Evolutionary conservation across 2,329 filamentous ascomycete species (phyloP), one percentile per base, ranked within the genome.

Genomic region (Purpureocillium lavendulum): DNA sequence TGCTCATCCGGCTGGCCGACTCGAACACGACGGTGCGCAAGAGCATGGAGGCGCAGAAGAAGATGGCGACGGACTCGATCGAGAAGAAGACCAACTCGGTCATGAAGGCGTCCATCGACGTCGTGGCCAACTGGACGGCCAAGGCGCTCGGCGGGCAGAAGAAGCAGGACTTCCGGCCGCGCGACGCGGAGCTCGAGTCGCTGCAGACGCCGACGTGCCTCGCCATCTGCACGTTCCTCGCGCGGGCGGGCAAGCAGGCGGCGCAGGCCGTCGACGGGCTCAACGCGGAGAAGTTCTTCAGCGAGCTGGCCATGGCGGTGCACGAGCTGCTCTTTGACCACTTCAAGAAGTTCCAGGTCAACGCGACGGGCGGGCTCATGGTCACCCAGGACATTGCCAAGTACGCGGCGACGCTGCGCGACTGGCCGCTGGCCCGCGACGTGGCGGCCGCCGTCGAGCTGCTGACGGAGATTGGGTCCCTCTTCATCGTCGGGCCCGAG

Each of bases 301-400:
- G 82, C 43, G 90, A 97, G 64, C 76, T 97, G 16, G 89, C 87
- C 2, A 67, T 89, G 12, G 82, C 83, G 9, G 71, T 95, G 29
- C 81, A 89, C 49, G 67, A 74, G 36, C 75, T 94, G 9, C 74
- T 98, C 4, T 80, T 98, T 46, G 86, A 92, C 45, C 92, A 98
- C 63, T 87, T 97, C 65, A 92, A 94, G 55, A 88, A 87, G 54
- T 98, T 94, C 66, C 80, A 83, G 44, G 87, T 98, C 49, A 95
- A 88, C 50, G 87, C 89, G 31, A 89, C 90, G 0, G 92, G 92
- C 45, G 92, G 88, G 3, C 76, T 98, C 35, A 92, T 96, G 77
- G 87, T 97, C 18, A 90, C 84, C 29, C 94, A 97, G 65, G 92
- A 98, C 58, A 89, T 97, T 59, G 87, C 87, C 29, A 88, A 87